Base-by-base conservation (phyloP, 495 filamentous ascomycete species). In the Penicillium lividum region DNA sequence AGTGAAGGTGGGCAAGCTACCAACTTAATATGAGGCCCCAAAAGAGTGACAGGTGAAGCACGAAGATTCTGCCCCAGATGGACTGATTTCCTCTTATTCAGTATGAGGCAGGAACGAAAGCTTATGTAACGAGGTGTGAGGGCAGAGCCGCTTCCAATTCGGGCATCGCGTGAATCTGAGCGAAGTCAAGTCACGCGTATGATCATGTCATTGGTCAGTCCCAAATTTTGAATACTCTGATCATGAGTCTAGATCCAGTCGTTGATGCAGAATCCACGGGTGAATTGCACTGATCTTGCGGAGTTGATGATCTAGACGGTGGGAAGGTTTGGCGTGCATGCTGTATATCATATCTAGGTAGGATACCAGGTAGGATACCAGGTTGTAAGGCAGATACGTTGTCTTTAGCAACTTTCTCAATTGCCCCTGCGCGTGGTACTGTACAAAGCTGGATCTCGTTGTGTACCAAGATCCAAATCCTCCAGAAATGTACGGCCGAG, bases 381-480 rank as follows among this genome's bases (percentile, higher is more conserved):
- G 22, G 22, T 22, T 22, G 1, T 1, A 22, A 22, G 22, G 22
- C 22, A 22, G 22, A 22, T 22, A 22, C 22, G 22, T 22, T 22
- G 22, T 22, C 22, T 1, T 22, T 22, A 1, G 22, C 22, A 22
- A 22, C 22, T 22, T 22, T 22, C 22, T 45, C 25, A 46, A 28
- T 16, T 18, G 30, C 49, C 30, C 25, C 31, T 30, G 28, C 30
- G 36, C 31, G 16, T 27, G 3, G 27, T 28, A 29, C 33, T 53
- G 38, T 31, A 54, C 43, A 73, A 54, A 46, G 86, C 86, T 22
- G 83, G 82, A 74, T 98, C 94, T 38, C 91, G 73, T 67, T 87
- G 81, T 0, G 78, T 84, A 13, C 94, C 94, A 61, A 98, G 73
- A 73, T 98, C 90, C 52, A 77, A 71, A 22, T 93, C 87, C 65